Conservation (phyloP, 768 basidiomycete genomes). For the Calocera viscosa region DNA sequence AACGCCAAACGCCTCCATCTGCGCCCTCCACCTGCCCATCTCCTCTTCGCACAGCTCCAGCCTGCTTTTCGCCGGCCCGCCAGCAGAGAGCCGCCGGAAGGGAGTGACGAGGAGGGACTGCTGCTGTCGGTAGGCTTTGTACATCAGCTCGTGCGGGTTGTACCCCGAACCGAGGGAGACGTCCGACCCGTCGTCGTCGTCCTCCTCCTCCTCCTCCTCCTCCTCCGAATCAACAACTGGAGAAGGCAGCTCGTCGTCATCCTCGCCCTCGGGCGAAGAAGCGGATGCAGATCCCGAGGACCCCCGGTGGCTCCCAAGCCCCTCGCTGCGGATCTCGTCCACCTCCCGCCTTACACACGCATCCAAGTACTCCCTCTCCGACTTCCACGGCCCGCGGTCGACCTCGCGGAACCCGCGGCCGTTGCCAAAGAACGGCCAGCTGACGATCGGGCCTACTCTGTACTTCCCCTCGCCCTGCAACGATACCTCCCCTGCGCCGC, state of each 20-base stretch:
- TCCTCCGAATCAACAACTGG: too few relatives aligned
- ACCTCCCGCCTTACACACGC: conserved; percentile 65
- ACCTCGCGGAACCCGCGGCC: conserved; percentile 62
- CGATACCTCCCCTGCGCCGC: not conserved
- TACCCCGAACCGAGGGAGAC: conserved; percentile 12
- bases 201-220: conserved; percentile 28
- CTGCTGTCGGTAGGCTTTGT: conserved; percentile 70
- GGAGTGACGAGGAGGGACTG: conserved; percentile 34
- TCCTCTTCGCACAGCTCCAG: conserved; percentile 46
- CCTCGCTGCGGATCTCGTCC: conserved; percentile 58
- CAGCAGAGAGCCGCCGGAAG: not conserved
- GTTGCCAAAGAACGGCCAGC: conserved; percentile 85
- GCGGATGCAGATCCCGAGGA: conserved; percentile 8
- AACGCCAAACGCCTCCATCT: conserved; percentile 49
- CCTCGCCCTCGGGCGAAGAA: conserved; percentile 10
- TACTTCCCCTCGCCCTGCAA: conserved; percentile 24
- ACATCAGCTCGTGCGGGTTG: conserved; percentile 36
- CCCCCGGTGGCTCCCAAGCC: conserved; percentile 21
- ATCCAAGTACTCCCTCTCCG: conserved; percentile 45
- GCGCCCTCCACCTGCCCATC: conserved; percentile 54
- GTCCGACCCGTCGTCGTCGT: conserved; percentile 2
- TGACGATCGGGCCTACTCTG: conserved; percentile 69
- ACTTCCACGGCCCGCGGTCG: conserved; percentile 67
- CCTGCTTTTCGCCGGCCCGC: not conserved
- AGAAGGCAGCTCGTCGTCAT: conserved; percentile 10